These are phyloP conservation scores for Trichoderma erinaceum DNA, from an alignment of 495 filamentous ascomycete genomes.

Conservation along the genomic window DNA sequence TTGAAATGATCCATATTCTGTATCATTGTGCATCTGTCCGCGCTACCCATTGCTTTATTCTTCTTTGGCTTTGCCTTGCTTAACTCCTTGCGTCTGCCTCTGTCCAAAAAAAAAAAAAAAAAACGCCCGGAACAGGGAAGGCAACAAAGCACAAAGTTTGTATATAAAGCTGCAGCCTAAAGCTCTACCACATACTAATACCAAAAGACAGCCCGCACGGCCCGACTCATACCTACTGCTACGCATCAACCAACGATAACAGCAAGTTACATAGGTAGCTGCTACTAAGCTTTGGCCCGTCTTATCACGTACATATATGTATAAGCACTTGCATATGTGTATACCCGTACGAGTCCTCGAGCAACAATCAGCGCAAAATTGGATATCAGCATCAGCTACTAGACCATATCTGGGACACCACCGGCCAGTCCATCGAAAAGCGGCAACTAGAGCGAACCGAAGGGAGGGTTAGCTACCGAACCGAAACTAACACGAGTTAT, in stretches of 20 bases:
- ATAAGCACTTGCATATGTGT: slow-evolving; percentile 12
- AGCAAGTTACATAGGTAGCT: not conserved
- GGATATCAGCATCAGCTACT: slow-evolving; percentile 21
- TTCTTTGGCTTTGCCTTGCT: not conserved
- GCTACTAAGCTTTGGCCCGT: not conserved
- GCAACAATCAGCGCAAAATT: slow-evolving; percentile 21
- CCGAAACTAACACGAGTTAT: not conserved
- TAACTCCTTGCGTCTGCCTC: not conserved
- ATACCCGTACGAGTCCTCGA: slow-evolving; percentile 15
- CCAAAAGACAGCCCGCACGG: slow-evolving; percentile 2
- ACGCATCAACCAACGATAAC: not conserved
- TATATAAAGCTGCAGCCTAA: not conserved
- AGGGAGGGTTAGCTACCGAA: slow-evolving; percentile 8
- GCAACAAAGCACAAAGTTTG: not conserved
- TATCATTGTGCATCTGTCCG: slow-evolving; percentile 1
- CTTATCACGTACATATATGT: slow-evolving; percentile 2
- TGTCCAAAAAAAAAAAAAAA: not conserved
- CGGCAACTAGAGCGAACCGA: slow-evolving; percentile 10
- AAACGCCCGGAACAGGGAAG: not conserved
- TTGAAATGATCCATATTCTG: slow-evolving; percentile 8
- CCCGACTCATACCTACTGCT: not conserved
- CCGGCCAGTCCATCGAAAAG: slow-evolving; percentile 1
- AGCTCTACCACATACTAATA: not conserved
- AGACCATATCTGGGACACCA: slow-evolving; percentile 5
- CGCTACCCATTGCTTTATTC: not conserved